These are phyloP conservation scores for Tricladium varicosporioides DNA, from an alignment of 2,329 filamentous ascomycete species.

Conservation along the genomic window DNA sequence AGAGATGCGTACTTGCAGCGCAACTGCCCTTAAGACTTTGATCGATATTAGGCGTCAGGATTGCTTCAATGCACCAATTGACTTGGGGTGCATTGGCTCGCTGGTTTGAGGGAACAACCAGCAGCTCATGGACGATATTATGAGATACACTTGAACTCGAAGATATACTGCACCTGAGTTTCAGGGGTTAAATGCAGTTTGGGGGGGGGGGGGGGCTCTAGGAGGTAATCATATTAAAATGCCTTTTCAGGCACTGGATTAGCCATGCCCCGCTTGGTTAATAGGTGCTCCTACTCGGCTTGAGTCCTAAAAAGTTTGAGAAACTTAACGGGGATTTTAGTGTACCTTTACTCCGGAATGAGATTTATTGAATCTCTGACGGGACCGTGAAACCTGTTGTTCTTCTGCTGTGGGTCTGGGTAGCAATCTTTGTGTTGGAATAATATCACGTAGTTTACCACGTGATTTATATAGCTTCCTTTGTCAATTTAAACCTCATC, in stretches of 20 bases:
- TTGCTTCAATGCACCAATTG: no score
- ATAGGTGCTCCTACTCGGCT: background rate
- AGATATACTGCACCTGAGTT: background rate
- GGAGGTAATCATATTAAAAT: background rate
- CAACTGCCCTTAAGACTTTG: background rate
- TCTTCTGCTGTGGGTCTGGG: no score
- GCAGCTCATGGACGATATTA: background rate
- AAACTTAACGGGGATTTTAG: background rate
- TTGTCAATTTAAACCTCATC: no score
- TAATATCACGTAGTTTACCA: no score
- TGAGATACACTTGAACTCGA: background rate
- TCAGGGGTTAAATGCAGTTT: background rate
- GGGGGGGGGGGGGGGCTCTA: background rate
- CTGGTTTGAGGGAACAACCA: background rate
- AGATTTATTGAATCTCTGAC: background rate
- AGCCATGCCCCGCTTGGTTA: background rate
- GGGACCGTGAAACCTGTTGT: background rate
- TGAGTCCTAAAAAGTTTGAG: background rate
- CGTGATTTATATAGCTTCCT: no score
- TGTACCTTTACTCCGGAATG: background rate
- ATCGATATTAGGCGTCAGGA: no score
- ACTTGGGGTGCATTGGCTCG: background rate
- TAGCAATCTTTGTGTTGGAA: no score
- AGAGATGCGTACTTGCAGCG: slow-evolving; percentile 3
- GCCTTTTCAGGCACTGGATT: background rate